These are phyloP conservation scores for Rhizopogon vesiculosus DNA, from an alignment of 768 basidiomycete species.

Conservation along the genomic window DNA sequence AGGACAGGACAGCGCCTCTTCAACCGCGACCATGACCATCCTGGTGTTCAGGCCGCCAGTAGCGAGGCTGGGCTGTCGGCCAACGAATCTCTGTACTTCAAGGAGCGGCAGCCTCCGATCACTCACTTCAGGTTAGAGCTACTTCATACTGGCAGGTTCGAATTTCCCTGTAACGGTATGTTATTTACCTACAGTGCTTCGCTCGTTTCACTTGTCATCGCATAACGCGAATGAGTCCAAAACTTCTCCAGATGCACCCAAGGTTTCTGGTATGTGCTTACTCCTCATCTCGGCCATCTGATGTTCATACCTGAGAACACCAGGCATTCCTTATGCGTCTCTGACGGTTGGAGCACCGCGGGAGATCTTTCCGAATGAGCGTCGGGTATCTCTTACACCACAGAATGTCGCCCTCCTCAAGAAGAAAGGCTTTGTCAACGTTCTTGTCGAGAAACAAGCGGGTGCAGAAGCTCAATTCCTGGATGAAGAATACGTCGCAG, in stretches of 20 bases:
- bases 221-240: constrained; percentile 17
- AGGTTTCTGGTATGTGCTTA: constrained; percentile 20
- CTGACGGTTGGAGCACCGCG: constrained; percentile 73
- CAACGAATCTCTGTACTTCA: constrained; percentile 10
- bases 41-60: constrained; percentile 25
- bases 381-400: constrained; percentile 78
- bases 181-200: constrained; percentile 15
- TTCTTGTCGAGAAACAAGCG: constrained; percentile 70
- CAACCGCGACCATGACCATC: constrained; percentile 24
- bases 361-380: constrained; percentile 74
- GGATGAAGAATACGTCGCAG: constrained; percentile 74
- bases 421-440: constrained; percentile 77
- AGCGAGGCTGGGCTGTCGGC: constrained; percentile 18
- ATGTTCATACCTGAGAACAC: background rate
- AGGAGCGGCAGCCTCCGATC: constrained; percentile 12
- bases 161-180: background rate
- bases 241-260: constrained; percentile 10
- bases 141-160: background rate
- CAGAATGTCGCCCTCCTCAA: constrained; percentile 67
- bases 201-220: constrained; percentile 27
- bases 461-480: constrained; percentile 73
- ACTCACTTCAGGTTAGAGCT: constrained; percentile 18
- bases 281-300: background rate
- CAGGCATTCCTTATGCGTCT: constrained; percentile 63
- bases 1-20: constrained; percentile 9